These are phyloP conservation scores for Helotiales sp. DNA, from an alignment of 2,329 filamentous ascomycete genomes.

Conservation along the genomic window DNA sequence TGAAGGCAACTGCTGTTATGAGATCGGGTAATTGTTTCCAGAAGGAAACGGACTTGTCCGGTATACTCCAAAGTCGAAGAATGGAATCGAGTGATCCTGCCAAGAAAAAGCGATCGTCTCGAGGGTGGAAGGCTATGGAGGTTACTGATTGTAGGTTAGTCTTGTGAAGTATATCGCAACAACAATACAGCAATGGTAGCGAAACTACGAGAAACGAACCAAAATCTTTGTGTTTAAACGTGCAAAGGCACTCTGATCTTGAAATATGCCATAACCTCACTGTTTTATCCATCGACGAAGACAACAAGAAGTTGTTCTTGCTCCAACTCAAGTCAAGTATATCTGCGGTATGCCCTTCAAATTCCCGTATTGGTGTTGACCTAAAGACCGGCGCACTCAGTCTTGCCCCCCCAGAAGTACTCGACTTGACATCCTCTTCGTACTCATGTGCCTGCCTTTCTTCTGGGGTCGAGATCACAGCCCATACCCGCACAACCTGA, in stretches of 20 bases:
- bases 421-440: slow-evolving; percentile 60
- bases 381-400: slow-evolving; percentile 91
- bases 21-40: slow-evolving; percentile 79
- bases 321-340: slow-evolving; percentile 96
- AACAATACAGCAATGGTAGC: neutral
- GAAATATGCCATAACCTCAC: slow-evolving; percentile 93
- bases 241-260: slow-evolving; percentile 83
- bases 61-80: slow-evolving; percentile 92
- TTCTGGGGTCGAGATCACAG: slow-evolving; percentile 80
- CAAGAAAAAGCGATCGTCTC: slow-evolving; percentile 94
- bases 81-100: slow-evolving; percentile 91
- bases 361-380: slow-evolving; percentile 77
- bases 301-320: slow-evolving; percentile 97
- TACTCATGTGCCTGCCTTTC: slow-evolving; percentile 77
- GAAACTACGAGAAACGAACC: slow-evolving; percentile 14
- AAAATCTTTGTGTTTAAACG: slow-evolving; percentile 93
- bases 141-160: slow-evolving; percentile 62
- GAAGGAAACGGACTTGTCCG: slow-evolving; percentile 91
- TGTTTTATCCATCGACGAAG: slow-evolving; percentile 97
- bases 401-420: slow-evolving; percentile 59
- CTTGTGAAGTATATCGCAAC: neutral
- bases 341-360: slow-evolving; percentile 81
- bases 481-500: slow-evolving; percentile 83
- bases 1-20: slow-evolving; percentile 92
- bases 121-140: slow-evolving; percentile 91